Base-by-base conservation (phyloP, 148 eudicot species). In the Diospyros lotus region DNA sequence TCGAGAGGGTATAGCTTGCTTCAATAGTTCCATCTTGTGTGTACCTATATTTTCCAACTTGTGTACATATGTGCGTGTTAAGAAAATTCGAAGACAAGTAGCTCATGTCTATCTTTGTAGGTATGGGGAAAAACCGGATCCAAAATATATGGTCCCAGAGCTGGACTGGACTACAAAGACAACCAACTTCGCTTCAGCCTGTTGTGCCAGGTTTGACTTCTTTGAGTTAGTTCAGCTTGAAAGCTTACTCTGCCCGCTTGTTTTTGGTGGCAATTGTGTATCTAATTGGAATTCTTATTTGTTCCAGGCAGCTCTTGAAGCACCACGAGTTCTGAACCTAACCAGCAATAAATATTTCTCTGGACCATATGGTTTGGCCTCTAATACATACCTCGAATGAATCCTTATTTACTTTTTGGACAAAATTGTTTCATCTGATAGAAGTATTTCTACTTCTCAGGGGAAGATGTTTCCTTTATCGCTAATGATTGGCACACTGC, bases 401-500 rank as follows among this genome's bases (percentile, higher is more conserved):
- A 28, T 28, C 28, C 28, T 28, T 28, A 28, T 28, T 28, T 28
- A 28, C 28, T 17, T 58, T 42, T n/a, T 8, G 7, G 1, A 48
- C 41, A 15, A 56, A 70, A 42, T 40, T 18, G 61, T 11, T 51
- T 52, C 11, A 55, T 4, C 28, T 12, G 2, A 13, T 39, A 39
- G 28, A 28, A 28, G 28, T 28, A 28, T 53, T 67, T 52, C 12
- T 39, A 4, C 3, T 38, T 76, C 39, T 14, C 82, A 95, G 99
- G 99, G 55, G 98, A 95, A 63, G 94, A 95, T 84, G 90, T 95
- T 72, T 79, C 92, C 75, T 95, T 95, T 71, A 69, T 95, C 80
- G 94, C 94, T 59, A 95, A 95, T 76, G 99, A 95, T 81, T 95
- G 99, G 99, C 99, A 95, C 81, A 88, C 93, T 11, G 91, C 97